A percentile compares a stretch with the other conserved stretches of the same genome.
Conservation (phyloP, 495 filamentous ascomycete genomes). For the Lineolata rhizophorae region DNA sequence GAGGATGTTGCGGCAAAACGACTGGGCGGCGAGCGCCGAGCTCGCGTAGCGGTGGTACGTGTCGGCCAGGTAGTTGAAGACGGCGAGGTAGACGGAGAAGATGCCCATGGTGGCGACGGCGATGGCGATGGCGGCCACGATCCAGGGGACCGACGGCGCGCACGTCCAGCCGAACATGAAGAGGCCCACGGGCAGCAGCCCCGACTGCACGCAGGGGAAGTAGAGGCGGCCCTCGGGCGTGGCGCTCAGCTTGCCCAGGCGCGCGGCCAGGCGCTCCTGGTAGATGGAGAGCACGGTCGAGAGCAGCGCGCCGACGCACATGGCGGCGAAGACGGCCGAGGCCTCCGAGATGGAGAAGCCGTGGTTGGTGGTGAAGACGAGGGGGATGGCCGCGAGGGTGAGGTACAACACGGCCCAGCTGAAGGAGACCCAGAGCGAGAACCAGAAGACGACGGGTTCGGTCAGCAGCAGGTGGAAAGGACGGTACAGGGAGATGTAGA, state of each 20-base stretch:
- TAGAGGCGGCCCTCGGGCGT: constrained; percentile 65
- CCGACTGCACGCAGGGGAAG: constrained; percentile 54
- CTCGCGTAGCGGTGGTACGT: constrained; percentile 68
- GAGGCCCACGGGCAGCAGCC: constrained; percentile 47
- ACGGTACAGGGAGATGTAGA: constrained; percentile 50
- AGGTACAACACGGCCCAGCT: constrained; percentile 82
- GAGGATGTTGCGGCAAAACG: constrained; percentile 63
- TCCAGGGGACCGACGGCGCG: constrained; percentile 47
- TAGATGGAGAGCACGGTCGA: constrained; percentile 54
- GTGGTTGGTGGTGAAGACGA: constrained; percentile 53
- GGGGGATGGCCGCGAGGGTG: constrained; percentile 54
- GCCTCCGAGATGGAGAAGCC: constrained; percentile 43
- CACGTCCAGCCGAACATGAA: constrained; percentile 73
- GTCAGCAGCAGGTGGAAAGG: constrained; percentile 77
- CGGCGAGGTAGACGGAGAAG: constrained; percentile 68
- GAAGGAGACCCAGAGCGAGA: constrained; percentile 78
- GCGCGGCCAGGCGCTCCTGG: constrained; percentile 34
- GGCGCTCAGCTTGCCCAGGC: constrained; percentile 21
- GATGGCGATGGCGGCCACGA: constrained; percentile 50
- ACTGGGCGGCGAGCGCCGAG: constrained; percentile 74
- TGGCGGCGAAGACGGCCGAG: constrained; percentile 53
- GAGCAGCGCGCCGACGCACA: constrained; percentile 43
- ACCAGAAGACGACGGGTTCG: constrained; percentile 88
- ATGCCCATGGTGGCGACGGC: constrained; percentile 69
- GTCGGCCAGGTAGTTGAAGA: constrained; percentile 92